Evolutionary conservation across 495 filamentous ascomycete species (phyloP).

Genomic region (Durotheca rogersii): DNA sequence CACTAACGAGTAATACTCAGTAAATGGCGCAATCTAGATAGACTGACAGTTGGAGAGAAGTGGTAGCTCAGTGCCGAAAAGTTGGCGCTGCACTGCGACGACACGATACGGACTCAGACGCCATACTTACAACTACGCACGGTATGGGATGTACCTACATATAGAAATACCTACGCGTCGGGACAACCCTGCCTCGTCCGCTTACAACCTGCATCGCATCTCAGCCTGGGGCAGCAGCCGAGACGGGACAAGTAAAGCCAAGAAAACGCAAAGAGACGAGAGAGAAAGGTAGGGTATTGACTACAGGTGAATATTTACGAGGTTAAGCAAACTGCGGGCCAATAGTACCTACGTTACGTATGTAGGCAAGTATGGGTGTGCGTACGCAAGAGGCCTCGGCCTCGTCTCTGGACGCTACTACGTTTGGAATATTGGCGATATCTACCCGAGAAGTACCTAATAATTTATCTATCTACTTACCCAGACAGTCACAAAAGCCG

Average conservation of each 20-base stretch:
- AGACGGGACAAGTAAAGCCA: constrained; percentile 9
- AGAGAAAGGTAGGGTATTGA: not conserved
- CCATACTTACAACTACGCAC: too few relatives aligned
- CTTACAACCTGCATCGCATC: constrained; percentile 17
- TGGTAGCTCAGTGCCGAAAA: too few relatives aligned
- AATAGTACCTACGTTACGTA: too few relatives aligned
- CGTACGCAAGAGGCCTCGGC: too few relatives aligned
- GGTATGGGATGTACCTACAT: too few relatives aligned
- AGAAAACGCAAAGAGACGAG: constrained; percentile 4
- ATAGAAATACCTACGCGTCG: too few relatives aligned
- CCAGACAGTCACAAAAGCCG: not conserved
- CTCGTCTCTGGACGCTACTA: too few relatives aligned
- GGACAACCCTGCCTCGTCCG: constrained; percentile 12
- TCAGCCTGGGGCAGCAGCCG: constrained; percentile 14
- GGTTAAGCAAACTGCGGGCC: too few relatives aligned
- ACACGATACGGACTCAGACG: constrained; percentile 6
- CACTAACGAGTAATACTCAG: constrained; percentile 32
- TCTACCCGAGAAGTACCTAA: too few relatives aligned
- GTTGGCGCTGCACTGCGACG: constrained; percentile 23
- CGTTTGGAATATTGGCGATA: too few relatives aligned
- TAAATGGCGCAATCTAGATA: constrained; percentile 37
- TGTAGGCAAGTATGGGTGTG: too few relatives aligned
- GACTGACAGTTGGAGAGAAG: constrained; percentile 25
- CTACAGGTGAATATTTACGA: not conserved
- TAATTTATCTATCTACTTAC: too few relatives aligned